Evolutionary conservation across 495 filamentous ascomycete species (phyloP), one percentile per base, ranked within the genome.

Genomic region (Articulospora tetracladia): DNA sequence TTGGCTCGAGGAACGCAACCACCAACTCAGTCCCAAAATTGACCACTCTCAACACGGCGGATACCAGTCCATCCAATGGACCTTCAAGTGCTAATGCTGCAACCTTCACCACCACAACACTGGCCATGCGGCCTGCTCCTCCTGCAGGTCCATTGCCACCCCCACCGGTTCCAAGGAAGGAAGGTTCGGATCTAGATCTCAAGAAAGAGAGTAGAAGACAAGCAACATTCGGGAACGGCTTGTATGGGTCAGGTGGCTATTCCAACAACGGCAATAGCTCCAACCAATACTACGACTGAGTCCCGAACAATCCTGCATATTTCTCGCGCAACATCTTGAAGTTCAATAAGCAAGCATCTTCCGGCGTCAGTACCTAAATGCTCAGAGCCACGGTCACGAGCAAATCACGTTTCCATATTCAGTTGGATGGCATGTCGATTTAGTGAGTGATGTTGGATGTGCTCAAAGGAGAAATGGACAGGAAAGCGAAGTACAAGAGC

Each of bases 71-170:
- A 25, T 41, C 52, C 36, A 66, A 52, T 26, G 67, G 67, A 27
- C 53, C 64, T 0, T 64, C 67, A 20, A 69, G 67, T 58, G 64
- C 64, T 12, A 66, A 48, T 30, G 64, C 64, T 51, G 52, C 62
- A 3, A 65, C 49, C 10, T 67, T 69, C 55, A 67, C 68, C n/a
- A 80, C 80, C 24, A 62, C 59, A 25, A 76, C 72, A 26, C 66
- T 83, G 15, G 76, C 79, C 13, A 72, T 83, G 36, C 73, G 79
- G 34, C 75, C 79, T 48, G 76, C 70, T 46, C 74, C 76, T 24
- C 70, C 75, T 2, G 72, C 69, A 26, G 73, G 72, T 11, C 69
- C 71, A 24, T 68, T 75, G 44, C 76, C 76, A 23, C 77, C 78
- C 26, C 74, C 76, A 48, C 75, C 73, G 0, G 62, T 65, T 8